Conservation (phyloP, 352 stramenopile genomes). For the Globisporangium lucens region DNA sequence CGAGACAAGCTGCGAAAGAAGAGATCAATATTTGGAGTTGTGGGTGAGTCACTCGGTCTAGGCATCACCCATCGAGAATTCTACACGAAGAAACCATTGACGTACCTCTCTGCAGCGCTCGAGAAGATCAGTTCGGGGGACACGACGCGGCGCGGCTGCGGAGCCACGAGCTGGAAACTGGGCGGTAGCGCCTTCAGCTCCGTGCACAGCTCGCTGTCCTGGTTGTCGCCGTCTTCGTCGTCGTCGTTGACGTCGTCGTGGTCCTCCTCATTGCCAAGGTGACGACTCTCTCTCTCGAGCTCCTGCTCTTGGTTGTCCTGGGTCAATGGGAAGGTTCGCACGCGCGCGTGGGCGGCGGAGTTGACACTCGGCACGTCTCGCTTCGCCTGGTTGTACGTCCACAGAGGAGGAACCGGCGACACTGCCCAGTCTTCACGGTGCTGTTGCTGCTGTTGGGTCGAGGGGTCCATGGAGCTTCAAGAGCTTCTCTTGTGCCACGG, state of each 20-base stretch:
- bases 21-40: no score
- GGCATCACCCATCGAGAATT: not conserved
- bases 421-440: constrained; percentile 4
- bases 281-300: not conserved
- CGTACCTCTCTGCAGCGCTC: constrained; percentile 13
- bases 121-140: constrained; percentile 27
- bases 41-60: not conserved
- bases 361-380: constrained; percentile 3
- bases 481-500: not conserved
- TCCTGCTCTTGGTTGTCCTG: constrained; percentile 2
- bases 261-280: not conserved
- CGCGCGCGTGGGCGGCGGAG: not conserved
- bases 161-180: constrained; percentile 7
- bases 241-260: not conserved
- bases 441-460: not conserved
- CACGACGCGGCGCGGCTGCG: constrained; percentile 20
- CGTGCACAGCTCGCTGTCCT: not conserved
- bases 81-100: not conserved
- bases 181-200: not conserved
- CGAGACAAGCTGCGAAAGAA: constrained; percentile 10
- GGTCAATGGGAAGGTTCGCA: not conserved
- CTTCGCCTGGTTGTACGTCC: not conserved
- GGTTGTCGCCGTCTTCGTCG: not conserved
- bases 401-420: constrained; percentile 1
- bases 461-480: not conserved